Evolutionary conservation across 140 eudicot genomes (phyloP), one percentile per base, ranked within the genome.

Genomic region (Senecio squalidus): DNA sequence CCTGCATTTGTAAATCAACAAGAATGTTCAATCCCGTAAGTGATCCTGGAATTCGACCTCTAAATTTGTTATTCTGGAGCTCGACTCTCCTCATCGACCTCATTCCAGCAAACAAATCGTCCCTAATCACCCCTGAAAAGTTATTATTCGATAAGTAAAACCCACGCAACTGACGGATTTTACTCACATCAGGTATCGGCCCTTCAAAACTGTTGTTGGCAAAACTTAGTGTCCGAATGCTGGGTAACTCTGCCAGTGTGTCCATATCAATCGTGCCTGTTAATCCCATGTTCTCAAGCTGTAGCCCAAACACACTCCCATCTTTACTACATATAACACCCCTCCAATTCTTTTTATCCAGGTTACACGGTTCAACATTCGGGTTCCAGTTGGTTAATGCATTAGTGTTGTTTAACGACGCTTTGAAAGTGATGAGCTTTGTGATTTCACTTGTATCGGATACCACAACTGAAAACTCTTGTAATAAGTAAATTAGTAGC

Each of bases 71-170:
- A 64, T 77, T 69, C 31, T 80, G 83, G 64, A 86, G 33, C 51
- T 79, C 57, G 3, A 86, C 55, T 64, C 54, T 77, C 73, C 80
- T 86, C 67, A 86, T 53, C 9, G 78, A 74, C 17, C 58, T 25
- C 88, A 86, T 76, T 10, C 82, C 85, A 62, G 18, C 44, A 63
- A 86, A 86, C 5, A 78, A 67, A 68, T 83, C 88, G 15, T 68
- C 73, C 9, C 77, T 26, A 23, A 86, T 83, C 38, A 46, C 54
- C 31, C 95, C 95, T 0, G 88, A 66, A 45, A 86, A 86, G 11
- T 20, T 49, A 51, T 87, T 87, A 23, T 78, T 38, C 5, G 95
- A 83, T 49, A 87, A 23, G 25, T 30, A 87, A 47, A 87, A 24
- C 7, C 80, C 57, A 23, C 81, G 75, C 44, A 87, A 58, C 1